Conservation (phyloP, 179 eudicot genomes). For the Silene noctiflora region DNA sequence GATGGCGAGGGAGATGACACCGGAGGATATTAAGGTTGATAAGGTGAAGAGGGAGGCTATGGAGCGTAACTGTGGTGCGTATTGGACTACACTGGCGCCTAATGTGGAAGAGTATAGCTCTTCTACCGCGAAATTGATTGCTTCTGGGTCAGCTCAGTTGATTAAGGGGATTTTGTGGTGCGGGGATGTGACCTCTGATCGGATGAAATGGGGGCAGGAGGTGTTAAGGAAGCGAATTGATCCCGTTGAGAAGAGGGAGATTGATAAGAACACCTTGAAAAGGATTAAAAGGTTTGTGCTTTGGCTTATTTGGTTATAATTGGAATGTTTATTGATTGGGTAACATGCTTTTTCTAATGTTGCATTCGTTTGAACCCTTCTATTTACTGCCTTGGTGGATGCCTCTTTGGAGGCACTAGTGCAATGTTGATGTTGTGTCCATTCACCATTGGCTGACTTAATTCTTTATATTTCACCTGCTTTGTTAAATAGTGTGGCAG, state of each 20-base stretch:
- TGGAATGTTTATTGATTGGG: not conserved
- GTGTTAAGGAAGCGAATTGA: conserved; percentile 56
- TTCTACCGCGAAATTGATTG: conserved; percentile 55
- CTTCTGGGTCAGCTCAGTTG: conserved; percentile 69
- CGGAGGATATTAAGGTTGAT: conserved; percentile 44
- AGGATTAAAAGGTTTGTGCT: conserved; percentile 54
- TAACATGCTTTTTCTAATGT: too few relatives aligned
- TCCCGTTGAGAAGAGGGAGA: conserved; percentile 33
- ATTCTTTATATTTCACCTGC: not conserved
- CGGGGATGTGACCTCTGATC: conserved; percentile 79
- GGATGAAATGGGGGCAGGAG: conserved; percentile 77
- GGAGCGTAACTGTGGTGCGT: conserved; percentile 65
- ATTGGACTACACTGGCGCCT: conserved; percentile 87
- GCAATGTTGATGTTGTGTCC: not conserved
- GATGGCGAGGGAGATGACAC: conserved; percentile 42
- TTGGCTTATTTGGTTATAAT: not conserved
- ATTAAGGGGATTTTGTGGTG: conserved; percentile 88
- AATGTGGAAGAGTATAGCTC: conserved; percentile 89
- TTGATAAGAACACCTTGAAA: conserved; percentile 57
- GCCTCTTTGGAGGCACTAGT: too few relatives aligned
- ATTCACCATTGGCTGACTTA: not conserved
- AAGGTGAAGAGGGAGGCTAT: conserved; percentile 45
- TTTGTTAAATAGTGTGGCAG: not conserved
- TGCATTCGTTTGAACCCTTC: too few relatives aligned
- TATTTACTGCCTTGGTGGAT: too few relatives aligned